Evolutionary conservation across 1,284 basidiomycete species (phyloP).

Genomic region (Malassezia sp.): DNA sequence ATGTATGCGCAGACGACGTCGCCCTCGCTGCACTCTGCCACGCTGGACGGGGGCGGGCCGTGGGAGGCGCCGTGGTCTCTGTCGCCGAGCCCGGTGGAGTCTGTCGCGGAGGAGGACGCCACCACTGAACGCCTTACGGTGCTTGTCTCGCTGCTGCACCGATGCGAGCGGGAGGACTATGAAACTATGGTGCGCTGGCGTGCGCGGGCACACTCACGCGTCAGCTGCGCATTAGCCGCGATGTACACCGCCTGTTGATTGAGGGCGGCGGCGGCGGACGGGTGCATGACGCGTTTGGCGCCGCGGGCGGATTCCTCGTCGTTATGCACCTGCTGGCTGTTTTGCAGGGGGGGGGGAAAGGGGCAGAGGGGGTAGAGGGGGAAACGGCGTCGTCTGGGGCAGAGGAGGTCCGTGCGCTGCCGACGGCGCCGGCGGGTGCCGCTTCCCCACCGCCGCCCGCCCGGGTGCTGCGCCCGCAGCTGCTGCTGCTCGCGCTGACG

Average conservation of each 20-base stretch:
- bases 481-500: conserved; percentile 29
- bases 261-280: conserved; percentile 14
- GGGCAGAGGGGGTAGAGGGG: neutral
- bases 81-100: too few species aligned
- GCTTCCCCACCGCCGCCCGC: neutral
- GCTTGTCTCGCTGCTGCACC: conserved; percentile 1
- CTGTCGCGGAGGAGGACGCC: neutral
- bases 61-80: too few species aligned
- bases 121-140: neutral
- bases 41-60: too few species aligned
- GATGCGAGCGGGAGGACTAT: neutral
- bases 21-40: too few species aligned
- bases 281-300: conserved; percentile 26
- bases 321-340: conserved; percentile 32
- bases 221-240: conserved; percentile 25
- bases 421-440: too few species aligned
- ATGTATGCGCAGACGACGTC: too few species aligned
- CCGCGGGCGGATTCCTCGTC: conserved; percentile 32
- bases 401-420: too few species aligned
- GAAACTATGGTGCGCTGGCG: conserved; percentile 1
- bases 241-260: conserved; percentile 25
- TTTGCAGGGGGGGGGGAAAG: conserved; percentile 13
- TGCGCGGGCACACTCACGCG: neutral
- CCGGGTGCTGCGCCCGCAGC: conserved; percentile 7
- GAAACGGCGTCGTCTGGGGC: too few species aligned